These are phyloP conservation scores for Penicillium roqueforti DNA, from an alignment of 495 filamentous ascomycete species.

Conservation along the genomic window DNA sequence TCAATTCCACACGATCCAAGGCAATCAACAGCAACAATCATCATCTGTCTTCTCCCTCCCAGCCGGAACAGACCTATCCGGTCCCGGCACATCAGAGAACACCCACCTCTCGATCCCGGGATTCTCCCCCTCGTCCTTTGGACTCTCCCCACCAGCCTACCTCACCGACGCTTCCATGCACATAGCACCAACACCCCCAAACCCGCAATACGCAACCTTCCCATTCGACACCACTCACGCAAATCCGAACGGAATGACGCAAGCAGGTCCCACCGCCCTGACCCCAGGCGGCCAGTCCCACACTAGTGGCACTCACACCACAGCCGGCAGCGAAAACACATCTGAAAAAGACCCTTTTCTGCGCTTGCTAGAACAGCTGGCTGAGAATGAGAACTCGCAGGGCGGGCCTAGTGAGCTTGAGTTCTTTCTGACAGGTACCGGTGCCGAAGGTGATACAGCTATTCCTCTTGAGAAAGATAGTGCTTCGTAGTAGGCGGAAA, in stretches of 20 bases:
- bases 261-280: conserved; percentile 15
- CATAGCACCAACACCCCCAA: conserved; percentile 33
- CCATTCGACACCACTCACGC: conserved; percentile 34
- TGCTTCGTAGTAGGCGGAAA: background rate
- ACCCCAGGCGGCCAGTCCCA: conserved; percentile 40
- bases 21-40: conserved; percentile 11
- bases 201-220: conserved; percentile 44
- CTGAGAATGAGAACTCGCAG: conserved; percentile 63
- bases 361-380: conserved; percentile 72
- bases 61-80: conserved; percentile 11
- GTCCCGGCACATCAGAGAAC: background rate
- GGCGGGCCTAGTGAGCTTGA: conserved; percentile 65
- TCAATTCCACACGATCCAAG: conserved; percentile 17
- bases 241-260: conserved; percentile 1
- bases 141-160: conserved; percentile 31
- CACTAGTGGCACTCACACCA: conserved; percentile 32
- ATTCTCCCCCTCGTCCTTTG: conserved; percentile 34
- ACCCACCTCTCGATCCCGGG: conserved; percentile 19
- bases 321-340: conserved; percentile 21
- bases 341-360: conserved; percentile 77
- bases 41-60: conserved; percentile 29
- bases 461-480: conserved; percentile 2
- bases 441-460: conserved; percentile 18
- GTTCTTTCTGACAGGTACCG: conserved; percentile 56
- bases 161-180: conserved; percentile 25